Percentiles rank a stretch among this genome's conserved stretches.
These are phyloP conservation scores for Pinus tabuliformis DNA, from an alignment of 75 land plant genomes.

Conservation along the genomic window DNA sequence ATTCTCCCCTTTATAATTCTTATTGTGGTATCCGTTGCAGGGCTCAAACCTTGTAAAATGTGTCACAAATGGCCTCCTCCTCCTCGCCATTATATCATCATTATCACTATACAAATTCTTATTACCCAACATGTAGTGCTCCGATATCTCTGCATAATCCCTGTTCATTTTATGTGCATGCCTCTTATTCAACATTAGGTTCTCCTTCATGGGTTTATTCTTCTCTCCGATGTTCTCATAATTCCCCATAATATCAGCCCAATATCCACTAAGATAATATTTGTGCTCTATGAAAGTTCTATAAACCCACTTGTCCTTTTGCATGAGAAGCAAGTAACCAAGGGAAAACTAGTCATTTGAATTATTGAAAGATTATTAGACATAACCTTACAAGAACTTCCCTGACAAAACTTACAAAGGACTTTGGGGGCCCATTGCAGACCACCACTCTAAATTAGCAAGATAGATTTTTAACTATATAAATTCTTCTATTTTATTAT, in stretches of 20 bases:
- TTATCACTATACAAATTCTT: constrained; percentile 7
- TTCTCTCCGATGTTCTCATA: constrained; percentile 35
- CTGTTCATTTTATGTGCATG: constrained; percentile 12
- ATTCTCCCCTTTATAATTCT: neutral
- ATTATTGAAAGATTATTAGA: constrained; percentile 53
- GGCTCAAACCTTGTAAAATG: constrained; percentile 97
- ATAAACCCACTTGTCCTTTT: constrained; percentile 29
- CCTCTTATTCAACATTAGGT: constrained; percentile 19
- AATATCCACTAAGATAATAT: constrained; percentile 67
- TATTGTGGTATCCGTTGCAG: constrained; percentile 73
- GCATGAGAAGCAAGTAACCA: constrained; percentile 55
- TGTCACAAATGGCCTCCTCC: constrained; percentile 70
- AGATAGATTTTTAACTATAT: too few species aligned
- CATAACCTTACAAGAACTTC: constrained; percentile 31
- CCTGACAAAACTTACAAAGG: constrained; percentile 51
- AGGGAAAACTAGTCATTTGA: constrained; percentile 88
- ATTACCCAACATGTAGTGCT: constrained; percentile 13
- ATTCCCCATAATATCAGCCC: constrained; percentile 55
- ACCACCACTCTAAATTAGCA: constrained; percentile 71
- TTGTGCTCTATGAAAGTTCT: constrained; percentile 64
- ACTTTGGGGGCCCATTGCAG: constrained; percentile 70
- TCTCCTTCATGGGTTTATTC: constrained; percentile 22
- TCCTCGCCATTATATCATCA: too few species aligned
- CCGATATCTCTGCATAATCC: constrained; percentile 1
- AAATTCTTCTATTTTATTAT: too few species aligned